These are phyloP conservation scores for Wickerhamomyces sydowiorum DNA, from an alignment of 805 yeast species.

Conservation along the genomic window DNA sequence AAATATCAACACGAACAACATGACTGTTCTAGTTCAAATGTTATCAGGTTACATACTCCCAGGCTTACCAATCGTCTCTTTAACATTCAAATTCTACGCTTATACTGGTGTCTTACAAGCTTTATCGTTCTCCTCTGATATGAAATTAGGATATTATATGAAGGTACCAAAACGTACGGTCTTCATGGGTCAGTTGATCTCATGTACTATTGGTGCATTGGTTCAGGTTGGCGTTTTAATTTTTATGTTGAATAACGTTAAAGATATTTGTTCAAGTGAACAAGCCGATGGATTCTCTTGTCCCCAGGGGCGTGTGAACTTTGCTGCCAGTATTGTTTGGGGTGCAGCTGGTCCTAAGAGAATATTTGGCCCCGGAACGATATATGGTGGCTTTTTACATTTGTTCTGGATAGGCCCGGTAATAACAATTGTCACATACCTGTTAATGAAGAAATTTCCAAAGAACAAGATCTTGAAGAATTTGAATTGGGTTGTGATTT, in stretches of 20 bases:
- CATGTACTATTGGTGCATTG: constrained; percentile 38
- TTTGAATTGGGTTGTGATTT: constrained; percentile 61
- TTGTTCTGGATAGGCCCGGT: constrained; percentile 55
- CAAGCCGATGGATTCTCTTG: constrained; percentile 45
- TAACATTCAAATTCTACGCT: constrained; percentile 57
- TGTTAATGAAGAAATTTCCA: constrained; percentile 31
- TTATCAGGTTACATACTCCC: constrained; percentile 63
- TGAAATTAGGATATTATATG: constrained; percentile 61
- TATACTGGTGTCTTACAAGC: constrained; percentile 51
- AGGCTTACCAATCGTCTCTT: constrained; percentile 54
- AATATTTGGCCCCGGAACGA: constrained; percentile 39
- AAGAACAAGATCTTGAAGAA: constrained; percentile 30
- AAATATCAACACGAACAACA: constrained; percentile 44
- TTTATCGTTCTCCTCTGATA: constrained; percentile 44
- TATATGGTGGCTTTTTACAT: constrained; percentile 50
- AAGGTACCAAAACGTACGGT: constrained; percentile 58
- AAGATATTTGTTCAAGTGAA: constrained; percentile 35
- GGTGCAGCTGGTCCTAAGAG: constrained; percentile 44
- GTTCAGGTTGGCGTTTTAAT: constrained; percentile 37
- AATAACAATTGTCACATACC: constrained; percentile 36
- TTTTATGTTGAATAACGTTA: constrained; percentile 33
- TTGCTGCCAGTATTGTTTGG: constrained; percentile 56
- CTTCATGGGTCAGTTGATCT: constrained; percentile 44
- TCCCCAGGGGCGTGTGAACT: constrained; percentile 40
- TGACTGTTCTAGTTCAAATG: constrained; percentile 38